These are phyloP conservation scores for Lepidium africanum DNA, from an alignment of 345 rosid genomes.

Conservation along the genomic window DNA sequence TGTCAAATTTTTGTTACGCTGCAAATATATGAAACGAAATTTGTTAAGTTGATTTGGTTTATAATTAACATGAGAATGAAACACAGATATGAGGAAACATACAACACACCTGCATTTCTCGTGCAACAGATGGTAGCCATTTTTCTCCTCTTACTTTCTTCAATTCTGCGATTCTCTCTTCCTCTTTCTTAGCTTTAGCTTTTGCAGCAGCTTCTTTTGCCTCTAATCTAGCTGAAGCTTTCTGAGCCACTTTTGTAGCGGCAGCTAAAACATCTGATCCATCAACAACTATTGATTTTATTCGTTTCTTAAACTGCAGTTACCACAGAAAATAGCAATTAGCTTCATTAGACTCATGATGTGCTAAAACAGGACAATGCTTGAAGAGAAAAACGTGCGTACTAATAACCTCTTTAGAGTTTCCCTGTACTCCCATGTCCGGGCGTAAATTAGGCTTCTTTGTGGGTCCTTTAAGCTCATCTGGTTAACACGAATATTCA, in stretches of 20 bases:
- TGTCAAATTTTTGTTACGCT: slow-evolving; percentile 3
- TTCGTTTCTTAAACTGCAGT: slow-evolving; percentile 50
- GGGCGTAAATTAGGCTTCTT: slow-evolving; percentile 81
- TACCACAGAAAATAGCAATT: neutral
- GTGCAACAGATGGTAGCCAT: slow-evolving; percentile 82
- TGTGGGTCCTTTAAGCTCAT: slow-evolving; percentile 51
- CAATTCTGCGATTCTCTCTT: slow-evolving; percentile 65
- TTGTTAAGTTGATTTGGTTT: neutral
- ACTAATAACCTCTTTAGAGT: slow-evolving; percentile 53
- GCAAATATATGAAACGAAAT: slow-evolving; percentile 1
- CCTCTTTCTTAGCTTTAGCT: slow-evolving; percentile 74
- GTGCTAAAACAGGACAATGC: neutral
- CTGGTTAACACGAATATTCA: slow-evolving; percentile 26
- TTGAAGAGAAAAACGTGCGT: neutral
- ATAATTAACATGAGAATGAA: neutral
- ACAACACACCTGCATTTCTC: slow-evolving; percentile 36
- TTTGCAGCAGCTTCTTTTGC: slow-evolving; percentile 55
- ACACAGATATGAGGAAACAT: neutral
- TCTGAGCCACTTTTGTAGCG: slow-evolving; percentile 45
- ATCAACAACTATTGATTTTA: slow-evolving; percentile 53
- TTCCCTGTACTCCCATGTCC: slow-evolving; percentile 36
- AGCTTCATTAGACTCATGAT: neutral
- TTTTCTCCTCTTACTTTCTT: slow-evolving; percentile 70
- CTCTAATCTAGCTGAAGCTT: slow-evolving; percentile 50
- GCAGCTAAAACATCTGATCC: slow-evolving; percentile 55